Base-by-base conservation (phyloP, 2,329 filamentous ascomycete species). In the Pseudogymnoascus sp. region DNA sequence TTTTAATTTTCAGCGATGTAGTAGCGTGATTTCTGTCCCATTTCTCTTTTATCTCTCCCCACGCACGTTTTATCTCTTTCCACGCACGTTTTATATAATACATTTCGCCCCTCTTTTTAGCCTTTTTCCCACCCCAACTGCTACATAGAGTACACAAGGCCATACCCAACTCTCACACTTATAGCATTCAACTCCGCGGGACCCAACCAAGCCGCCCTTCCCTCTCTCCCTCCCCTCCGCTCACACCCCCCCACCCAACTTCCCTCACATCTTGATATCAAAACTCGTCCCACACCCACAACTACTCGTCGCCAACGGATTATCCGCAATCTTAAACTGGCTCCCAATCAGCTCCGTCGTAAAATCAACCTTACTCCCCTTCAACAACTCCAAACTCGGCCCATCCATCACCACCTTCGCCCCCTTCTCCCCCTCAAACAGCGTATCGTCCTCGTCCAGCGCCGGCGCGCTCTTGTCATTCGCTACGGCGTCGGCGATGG, bases 221-320 rank as follows among this genome's bases (percentile, higher is more conserved):
- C 58, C 14, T 16, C 58, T n/a, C 42, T 33, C 3, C 11, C 19
- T 25, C 25, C 16, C 36, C 22, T 11, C 36, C 36, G 58, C 33
- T 65, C 77, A 87, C 22, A n/a, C 58, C 14, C 11, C 16, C 4
- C 38, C 60, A 36, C 49, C 23, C 64, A 76, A 86, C 73, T 30
- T 60, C 38, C 52, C 35, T 65, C 77, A 87, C 73, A 83, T 76
- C 73, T 92, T 91, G 67, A 97, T 91, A 77, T 97, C 94, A 76
- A 99, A 99, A 73, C 93, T 97, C 14, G 93, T 97, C 6, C 94
- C 94, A 75, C 94, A 99, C 1, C 94, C 94, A 78, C 94, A 99
- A 74, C 90, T 96, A 76, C 92, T 97, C 63, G 89, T 91, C 4
- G 94, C 94, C 41, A 86, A 80, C 0, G 94, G 94, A 72, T 97